phyloP scores from a whole-genome alignment of 768 basidiomycete genomes.

The Hericium coralloides region DNA sequence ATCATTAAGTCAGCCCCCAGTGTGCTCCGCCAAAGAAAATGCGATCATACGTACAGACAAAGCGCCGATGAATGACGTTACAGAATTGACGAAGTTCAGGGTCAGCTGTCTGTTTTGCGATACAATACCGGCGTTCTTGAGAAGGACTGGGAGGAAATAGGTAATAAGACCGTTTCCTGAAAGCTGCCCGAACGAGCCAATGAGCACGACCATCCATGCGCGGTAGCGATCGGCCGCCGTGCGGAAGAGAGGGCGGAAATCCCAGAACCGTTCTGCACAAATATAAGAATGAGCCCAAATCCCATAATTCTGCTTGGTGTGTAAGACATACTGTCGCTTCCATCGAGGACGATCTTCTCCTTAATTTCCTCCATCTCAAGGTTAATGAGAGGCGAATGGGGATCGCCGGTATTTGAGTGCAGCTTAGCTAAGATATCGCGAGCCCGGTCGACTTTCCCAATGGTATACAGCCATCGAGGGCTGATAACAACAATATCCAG shows the following conservation, averaged over 20 bases:
- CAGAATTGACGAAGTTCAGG: conserved; percentile 42
- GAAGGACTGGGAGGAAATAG: conserved; percentile 37
- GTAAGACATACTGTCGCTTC: conserved; percentile 32
- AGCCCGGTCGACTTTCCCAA: conserved; percentile 35
- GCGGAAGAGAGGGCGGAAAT: conserved; percentile 42
- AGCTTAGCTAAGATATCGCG: conserved; percentile 35
- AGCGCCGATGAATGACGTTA: conserved; percentile 37
- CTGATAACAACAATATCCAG: conserved; percentile 15
- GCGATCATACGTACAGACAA: conserved; percentile 17
- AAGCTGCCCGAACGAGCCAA: conserved; percentile 34
- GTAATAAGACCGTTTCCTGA: conserved; percentile 43
- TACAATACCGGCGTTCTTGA: conserved; percentile 40
- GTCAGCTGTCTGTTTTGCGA: conserved; percentile 32
- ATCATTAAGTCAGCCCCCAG: neutral
- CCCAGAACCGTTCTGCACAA: conserved; percentile 41
- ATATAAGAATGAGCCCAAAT: neutral
- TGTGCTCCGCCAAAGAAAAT: neutral
- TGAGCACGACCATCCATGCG: conserved; percentile 41
- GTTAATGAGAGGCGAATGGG: conserved; percentile 40
- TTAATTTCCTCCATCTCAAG: conserved; percentile 46
- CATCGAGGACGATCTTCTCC: conserved; percentile 39
- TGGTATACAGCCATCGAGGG: conserved; percentile 44
- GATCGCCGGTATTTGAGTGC: conserved; percentile 37
- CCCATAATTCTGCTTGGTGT: neutral
- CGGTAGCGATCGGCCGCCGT: conserved; percentile 37